Base-by-base conservation (phyloP, 306 rosid species). In the Pueraria montana region DNA sequence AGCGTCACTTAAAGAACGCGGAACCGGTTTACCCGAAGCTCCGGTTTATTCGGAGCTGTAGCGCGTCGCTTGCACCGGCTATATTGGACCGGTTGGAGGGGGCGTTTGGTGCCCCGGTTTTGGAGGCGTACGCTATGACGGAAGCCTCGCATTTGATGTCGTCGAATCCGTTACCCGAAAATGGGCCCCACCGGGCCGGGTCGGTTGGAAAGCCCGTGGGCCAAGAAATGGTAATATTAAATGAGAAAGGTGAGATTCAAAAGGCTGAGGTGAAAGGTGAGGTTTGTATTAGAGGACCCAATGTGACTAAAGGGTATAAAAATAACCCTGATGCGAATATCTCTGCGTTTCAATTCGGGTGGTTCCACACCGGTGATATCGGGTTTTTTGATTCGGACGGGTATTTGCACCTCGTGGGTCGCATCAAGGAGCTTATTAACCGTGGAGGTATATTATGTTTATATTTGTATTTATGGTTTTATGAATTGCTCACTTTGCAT, bases 1-100 rank as follows among this genome's bases (percentile, higher is more conserved):
- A 70, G 2, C 76, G 76, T 23, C 76, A 70, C 20, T 43, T 24
- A 7, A 70, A 21, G 2, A 45, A 16, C 12, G 40, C 76, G 21
- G 76, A 70, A 70, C 58, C 58, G 58, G 76, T 70, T 70, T 70
- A 70, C 76, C 76, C 76, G 56, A 43, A 43, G 34, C 76, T 70
- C 36, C 76, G 76, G 76, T 70, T 70, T 45, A 70, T 70, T 43
- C 55, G 76, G 21, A 70, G 76, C 21, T 70, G 76, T 6, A 70
- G 76, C 3, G 76, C 76, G 40, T 70, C 76, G 13, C 76, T 70
- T 43, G 76, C 76, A 12, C 76, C 76, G 36, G 40, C 3, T 23
- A 70, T 70, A 45, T 14, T 70, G 76, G 58, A 45, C 0, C 40
- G 58, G 56, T 24, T 70, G 40, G 76, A 70, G 17, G 40, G 24